phyloP scores from a whole-genome alignment of 2,329 filamentous ascomycete species.

The Oidium heveae region DNA sequence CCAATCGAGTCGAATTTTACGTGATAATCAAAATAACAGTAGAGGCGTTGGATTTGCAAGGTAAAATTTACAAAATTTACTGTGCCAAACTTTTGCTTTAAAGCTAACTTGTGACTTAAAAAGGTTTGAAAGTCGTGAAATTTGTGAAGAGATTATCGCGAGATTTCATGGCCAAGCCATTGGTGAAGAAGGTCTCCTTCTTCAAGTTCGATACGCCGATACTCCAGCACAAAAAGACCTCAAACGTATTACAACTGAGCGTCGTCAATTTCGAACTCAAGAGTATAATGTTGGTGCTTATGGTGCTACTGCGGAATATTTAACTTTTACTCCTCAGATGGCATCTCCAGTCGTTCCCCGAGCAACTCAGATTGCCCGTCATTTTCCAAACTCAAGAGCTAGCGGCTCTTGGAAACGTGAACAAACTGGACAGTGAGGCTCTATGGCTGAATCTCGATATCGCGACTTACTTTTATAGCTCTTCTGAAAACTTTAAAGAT shows the following conservation, averaged over 20 bases:
- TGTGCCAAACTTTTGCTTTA: neutral
- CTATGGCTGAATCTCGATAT: neutral
- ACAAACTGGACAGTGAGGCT: conserved; percentile 3
- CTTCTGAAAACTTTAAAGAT: conserved; percentile 12
- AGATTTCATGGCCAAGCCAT: conserved; percentile 61
- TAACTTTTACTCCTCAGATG: conserved; percentile 27
- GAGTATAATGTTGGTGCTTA: conserved; percentile 68
- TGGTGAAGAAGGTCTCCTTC: conserved; percentile 54
- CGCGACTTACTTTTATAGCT: conserved; percentile 3
- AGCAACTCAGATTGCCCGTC: conserved; percentile 11
- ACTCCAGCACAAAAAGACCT: conserved; percentile 89
- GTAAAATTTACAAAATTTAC: conserved; percentile 22
- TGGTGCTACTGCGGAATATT: conserved; percentile 22
- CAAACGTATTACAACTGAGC: conserved; percentile 86
- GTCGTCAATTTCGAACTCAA: conserved; percentile 82
- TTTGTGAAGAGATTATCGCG: conserved; percentile 73
- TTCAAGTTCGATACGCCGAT: conserved; percentile 91
- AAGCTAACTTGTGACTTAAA: conserved; percentile 1
- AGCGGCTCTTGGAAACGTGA: conserved; percentile 15
- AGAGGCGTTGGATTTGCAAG: conserved; percentile 94
- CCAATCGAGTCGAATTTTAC: conserved; percentile 82
- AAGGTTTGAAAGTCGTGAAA: conserved; percentile 71
- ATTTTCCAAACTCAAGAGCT: conserved; percentile 10
- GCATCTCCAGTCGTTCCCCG: conserved; percentile 12
- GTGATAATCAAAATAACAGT: conserved; percentile 74